Percentiles rank a stretch among this genome's conserved stretches.
Evolutionary conservation across 176 grass and related monocot species (phyloP).

Genomic region (Hordeum vulgare): MorexV3_pseudomolecules_assembly NC_058519.1:254242121-254242620

Average conservation of each 20-base stretch:
- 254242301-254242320: not conserved
- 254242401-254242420: not conserved
- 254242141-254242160: constrained; percentile 7
- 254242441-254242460: not conserved
- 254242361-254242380: not conserved
- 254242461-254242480: not conserved
- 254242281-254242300: not conserved
- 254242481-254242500: not conserved
- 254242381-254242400: not conserved
- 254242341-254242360: not conserved
- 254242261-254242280: not conserved
- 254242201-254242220: constrained; percentile 10
- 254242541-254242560: not conserved
- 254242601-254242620: constrained; percentile 10
- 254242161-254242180: constrained; percentile 21
- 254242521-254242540: not conserved
- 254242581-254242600: not conserved
- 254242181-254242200: constrained; percentile 17
- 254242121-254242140: not conserved
- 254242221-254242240: not conserved
- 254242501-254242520: not conserved
- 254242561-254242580: constrained; percentile 3
- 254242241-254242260: not conserved
- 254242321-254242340: not conserved
- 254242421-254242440: not conserved